These are phyloP conservation scores for Adiantum capillusveneris DNA, from an alignment of 75 land plant genomes.

Conservation along the genomic window DNA sequence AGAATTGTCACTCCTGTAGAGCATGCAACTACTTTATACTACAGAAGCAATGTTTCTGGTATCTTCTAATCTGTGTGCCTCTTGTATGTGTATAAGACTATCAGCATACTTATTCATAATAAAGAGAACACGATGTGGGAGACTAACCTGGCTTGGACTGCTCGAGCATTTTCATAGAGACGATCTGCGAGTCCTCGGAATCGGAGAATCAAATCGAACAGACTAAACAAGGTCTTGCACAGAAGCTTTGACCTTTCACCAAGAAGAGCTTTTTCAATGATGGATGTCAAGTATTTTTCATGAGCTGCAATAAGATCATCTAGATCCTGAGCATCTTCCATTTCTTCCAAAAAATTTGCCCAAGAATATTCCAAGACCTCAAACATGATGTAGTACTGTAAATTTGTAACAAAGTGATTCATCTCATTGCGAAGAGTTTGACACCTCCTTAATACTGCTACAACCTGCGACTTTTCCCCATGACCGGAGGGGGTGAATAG, in stretches of 20 bases:
- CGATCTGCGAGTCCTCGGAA: constrained; percentile 83
- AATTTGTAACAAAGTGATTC: constrained; percentile 96
- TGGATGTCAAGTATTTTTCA: constrained; percentile 87
- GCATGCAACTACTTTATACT: constrained; percentile 6
- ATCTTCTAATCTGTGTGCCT: too few species aligned
- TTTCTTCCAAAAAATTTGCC: constrained; percentile 81
- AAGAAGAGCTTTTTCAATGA: constrained; percentile 89
- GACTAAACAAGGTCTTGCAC: constrained; percentile 55
- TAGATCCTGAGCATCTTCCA: constrained; percentile 85
- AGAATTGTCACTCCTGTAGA: constrained; percentile 35
- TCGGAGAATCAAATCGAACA: constrained; percentile 84
- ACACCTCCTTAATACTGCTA: constrained; percentile 63
- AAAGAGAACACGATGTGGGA: too few species aligned
- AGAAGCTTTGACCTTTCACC: constrained; percentile 78
- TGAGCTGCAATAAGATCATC: constrained; percentile 94
- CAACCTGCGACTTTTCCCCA: constrained; percentile 55
- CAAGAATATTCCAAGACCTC: constrained; percentile 98
- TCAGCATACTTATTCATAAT: too few species aligned
- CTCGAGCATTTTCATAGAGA: constrained; percentile 76
- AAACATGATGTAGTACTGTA: constrained; percentile 99
- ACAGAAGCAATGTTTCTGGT: too few species aligned
- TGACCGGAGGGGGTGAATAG: constrained; percentile 43
- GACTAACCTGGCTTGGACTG: constrained; percentile 73
- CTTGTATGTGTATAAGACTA: too few species aligned
- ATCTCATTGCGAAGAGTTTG: constrained; percentile 96